Evolutionary conservation across 768 basidiomycete species (phyloP), one percentile per base, ranked within the genome.

Genomic region (Psilocybe azurescens): DNA sequence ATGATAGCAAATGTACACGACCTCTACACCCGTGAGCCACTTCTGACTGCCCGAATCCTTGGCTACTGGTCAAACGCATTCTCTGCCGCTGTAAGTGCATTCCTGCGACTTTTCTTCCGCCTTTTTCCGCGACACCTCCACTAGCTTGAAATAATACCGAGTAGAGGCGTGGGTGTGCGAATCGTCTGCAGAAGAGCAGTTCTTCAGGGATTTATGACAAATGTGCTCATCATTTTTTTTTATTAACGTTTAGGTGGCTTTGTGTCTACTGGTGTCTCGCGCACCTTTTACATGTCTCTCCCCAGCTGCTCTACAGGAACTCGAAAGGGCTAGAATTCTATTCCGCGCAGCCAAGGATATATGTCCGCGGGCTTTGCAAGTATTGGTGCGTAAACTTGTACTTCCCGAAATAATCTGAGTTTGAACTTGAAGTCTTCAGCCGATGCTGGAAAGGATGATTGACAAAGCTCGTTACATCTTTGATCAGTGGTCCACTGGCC

Each of bases 231-330:
- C 24, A 24, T 50, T 36, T 30, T 57, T 51, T 29, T 59, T 56
- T 62, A 24, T 33, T 47, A 29, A 24, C 18, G n/a, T 56, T 14
- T 64, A 85, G 83, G 79, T 84, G 47, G 83, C 83, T 20, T 70
- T 84, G 36, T 83, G 83, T 65, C 68, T 86, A 58, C 73, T 84
- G 57, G 83, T 89, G 20, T 86, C 84, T 46, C 81, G 89, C 56
- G 86, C 87, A 14, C 89, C 89, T n/a, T 86, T 84, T 70, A 83
- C 87, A 29, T 86, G 84, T 64, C 75, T 89, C 11, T 83, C 86
- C 11, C 84, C 86, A 53, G 85, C 84, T 64, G 88, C 85, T 41
- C 77, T 90, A 39, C 83, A 85, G 70, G 86, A 89, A 68, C 76
- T 91, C 10, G 79, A 85, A 69, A 75, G 82, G 38, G 81, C 81